phyloP scores from a whole-genome alignment of 768 basidiomycete genomes.

The Filobasidium wieringae region DNA sequence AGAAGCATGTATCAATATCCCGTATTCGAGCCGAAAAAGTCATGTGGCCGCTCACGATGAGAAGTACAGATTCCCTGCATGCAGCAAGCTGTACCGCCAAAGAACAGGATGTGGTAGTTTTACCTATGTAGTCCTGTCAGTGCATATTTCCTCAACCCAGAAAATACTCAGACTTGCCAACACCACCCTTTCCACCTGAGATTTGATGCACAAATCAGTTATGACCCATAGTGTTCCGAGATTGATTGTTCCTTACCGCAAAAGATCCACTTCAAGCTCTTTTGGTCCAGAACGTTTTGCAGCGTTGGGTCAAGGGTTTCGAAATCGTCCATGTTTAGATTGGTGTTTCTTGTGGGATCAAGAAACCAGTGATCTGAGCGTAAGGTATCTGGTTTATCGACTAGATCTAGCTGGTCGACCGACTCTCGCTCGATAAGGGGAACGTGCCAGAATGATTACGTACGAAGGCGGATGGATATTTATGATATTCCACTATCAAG shows the following conservation, averaged over 20 bases:
- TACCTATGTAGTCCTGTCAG: slow-evolving; percentile 47
- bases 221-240: not conserved
- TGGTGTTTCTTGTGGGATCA: too few species aligned
- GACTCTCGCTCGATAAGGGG: too few species aligned
- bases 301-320: slow-evolving; percentile 70
- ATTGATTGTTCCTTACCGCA: slow-evolving; percentile 55
- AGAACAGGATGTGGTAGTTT: slow-evolving; percentile 96
- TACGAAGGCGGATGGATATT: too few species aligned
- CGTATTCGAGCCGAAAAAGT: not conserved
- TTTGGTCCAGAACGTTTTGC: slow-evolving; percentile 89
- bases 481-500: too few species aligned
- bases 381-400: too few species aligned
- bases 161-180: slow-evolving; percentile 51
- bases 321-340: not conserved
- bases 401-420: too few species aligned
- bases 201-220: not conserved
- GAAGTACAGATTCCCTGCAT: slow-evolving; percentile 82
- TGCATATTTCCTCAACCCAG: not conserved
- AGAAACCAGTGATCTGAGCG: too few species aligned
- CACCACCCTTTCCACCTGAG: slow-evolving; percentile 94
- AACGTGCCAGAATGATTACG: too few species aligned
- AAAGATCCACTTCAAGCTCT: slow-evolving; percentile 91
- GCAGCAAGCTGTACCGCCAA: slow-evolving; percentile 91
- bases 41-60: slow-evolving; percentile 54
- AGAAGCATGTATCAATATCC: not conserved